phyloP scores from a whole-genome alignment of 306 rosid species.

The Dryas drummondii region DNA sequence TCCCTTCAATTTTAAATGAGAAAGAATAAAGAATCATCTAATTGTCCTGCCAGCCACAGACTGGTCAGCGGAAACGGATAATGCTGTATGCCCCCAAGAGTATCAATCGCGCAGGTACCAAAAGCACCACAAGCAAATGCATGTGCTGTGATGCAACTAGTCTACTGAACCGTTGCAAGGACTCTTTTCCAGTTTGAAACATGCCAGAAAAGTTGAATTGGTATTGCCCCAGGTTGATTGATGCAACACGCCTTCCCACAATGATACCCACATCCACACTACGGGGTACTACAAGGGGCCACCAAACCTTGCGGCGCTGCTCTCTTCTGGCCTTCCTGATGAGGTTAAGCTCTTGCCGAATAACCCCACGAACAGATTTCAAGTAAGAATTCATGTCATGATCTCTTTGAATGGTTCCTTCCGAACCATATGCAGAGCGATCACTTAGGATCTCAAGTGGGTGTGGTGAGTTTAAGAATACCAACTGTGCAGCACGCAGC shows the following conservation, averaged over 20 bases:
- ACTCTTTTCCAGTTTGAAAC: constrained; percentile 58
- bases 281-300: constrained; percentile 52
- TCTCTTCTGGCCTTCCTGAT: constrained; percentile 61
- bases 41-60: constrained; percentile 28
- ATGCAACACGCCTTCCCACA: constrained; percentile 43
- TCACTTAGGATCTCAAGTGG: constrained; percentile 89
- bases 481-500: constrained; percentile 62
- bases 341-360: constrained; percentile 67
- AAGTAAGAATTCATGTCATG: constrained; percentile 89
- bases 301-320: constrained; percentile 68
- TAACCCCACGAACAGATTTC: constrained; percentile 58
- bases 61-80: constrained; percentile 32
- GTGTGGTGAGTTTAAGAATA: constrained; percentile 87
- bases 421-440: constrained; percentile 81
- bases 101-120: constrained; percentile 63
- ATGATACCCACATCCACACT: constrained; percentile 40
- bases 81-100: constrained; percentile 49
- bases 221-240: constrained; percentile 41
- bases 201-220: constrained; percentile 62
- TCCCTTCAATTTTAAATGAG: constrained; percentile 7
- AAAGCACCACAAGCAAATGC: constrained; percentile 70
- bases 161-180: constrained; percentile 67
- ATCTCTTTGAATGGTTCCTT: constrained; percentile 80
- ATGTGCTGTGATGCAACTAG: constrained; percentile 75
- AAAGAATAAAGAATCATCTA: constrained; percentile 85